Percentiles rank a stretch among this genome's conserved stretches.
phyloP scores from a whole-genome alignment of 1,284 basidiomycete genomes.

The Volvariella volvacea region DNA sequence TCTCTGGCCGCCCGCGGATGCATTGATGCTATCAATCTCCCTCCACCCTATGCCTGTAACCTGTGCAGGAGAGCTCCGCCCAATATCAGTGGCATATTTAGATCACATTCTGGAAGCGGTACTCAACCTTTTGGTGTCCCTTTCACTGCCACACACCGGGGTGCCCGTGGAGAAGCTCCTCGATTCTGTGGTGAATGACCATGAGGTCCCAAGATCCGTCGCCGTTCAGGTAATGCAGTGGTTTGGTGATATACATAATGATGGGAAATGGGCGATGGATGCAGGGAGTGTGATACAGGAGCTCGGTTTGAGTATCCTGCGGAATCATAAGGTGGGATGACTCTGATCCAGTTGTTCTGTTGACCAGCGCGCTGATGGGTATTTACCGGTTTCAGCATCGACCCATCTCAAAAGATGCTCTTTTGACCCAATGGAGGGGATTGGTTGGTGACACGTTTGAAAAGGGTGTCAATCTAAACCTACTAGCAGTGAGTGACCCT shows the following conservation, averaged over 20 bases:
- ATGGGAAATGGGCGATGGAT: constrained; percentile 60
- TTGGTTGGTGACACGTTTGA: constrained; percentile 73
- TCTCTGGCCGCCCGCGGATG: no score
- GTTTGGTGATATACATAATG: constrained; percentile 61
- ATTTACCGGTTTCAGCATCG: no score
- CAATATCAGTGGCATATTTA: constrained; percentile 62
- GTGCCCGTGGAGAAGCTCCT: constrained; percentile 49
- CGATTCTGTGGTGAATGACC: constrained; percentile 58
- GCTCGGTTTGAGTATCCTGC: constrained; percentile 66
- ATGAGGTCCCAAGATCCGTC: constrained; percentile 61
- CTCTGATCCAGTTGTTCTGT: no score
- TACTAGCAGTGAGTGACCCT: constrained; percentile 54
- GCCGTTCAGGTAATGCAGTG: constrained; percentile 68
- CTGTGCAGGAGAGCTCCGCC: constrained; percentile 54
- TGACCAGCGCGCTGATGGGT: no score
- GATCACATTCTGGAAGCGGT: constrained; percentile 66
- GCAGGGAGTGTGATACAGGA: constrained; percentile 52
- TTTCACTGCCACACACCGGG: constrained; percentile 40
- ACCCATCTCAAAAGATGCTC: constrained; percentile 44
- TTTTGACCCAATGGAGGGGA: constrained; percentile 62
- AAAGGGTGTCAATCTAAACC: constrained; percentile 42
- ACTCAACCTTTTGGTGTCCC: constrained; percentile 61
- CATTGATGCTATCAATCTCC: no score
- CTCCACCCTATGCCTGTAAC: constrained; percentile 1
- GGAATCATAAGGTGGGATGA: constrained; percentile 50